These are phyloP conservation scores for Sporothrix dimorphospora DNA, from an alignment of 2,329 filamentous ascomycete species.

Conservation along the genomic window DNA sequence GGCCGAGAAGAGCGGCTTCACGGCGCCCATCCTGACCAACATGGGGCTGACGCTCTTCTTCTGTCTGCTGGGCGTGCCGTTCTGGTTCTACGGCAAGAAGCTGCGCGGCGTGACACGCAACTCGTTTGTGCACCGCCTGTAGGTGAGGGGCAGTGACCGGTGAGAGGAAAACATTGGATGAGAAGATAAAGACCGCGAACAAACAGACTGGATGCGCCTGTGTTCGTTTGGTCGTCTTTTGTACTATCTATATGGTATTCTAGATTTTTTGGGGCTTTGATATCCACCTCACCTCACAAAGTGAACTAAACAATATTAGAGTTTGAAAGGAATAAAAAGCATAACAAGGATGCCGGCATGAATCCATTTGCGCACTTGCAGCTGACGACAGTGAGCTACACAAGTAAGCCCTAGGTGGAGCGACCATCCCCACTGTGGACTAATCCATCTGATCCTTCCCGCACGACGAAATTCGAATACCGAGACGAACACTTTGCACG, in stretches of 20 bases:
- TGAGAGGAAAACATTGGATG: too few species aligned
- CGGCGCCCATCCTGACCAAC: slow-evolving; percentile 37
- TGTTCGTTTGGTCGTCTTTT: neutral
- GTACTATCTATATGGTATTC: neutral
- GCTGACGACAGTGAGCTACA: neutral
- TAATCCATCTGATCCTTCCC: too few species aligned
- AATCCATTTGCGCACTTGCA: neutral
- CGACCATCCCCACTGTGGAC: neutral
- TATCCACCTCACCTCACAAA: neutral
- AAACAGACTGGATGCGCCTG: neutral
- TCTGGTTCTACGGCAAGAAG: slow-evolving; percentile 40
- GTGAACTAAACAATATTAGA: neutral
- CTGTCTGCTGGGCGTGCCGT: slow-evolving; percentile 35
- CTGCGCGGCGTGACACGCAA: slow-evolving; percentile 43
- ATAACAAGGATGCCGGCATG: neutral
- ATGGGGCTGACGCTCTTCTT: slow-evolving; percentile 38
- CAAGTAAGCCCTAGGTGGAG: too few species aligned
- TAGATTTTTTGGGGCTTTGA: neutral
- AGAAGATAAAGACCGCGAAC: too few species aligned
- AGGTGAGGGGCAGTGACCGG: too few species aligned
- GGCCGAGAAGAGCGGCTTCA: slow-evolving; percentile 36
- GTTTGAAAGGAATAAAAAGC: neutral
- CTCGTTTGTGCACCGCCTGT: slow-evolving; percentile 25
- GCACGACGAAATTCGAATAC: neutral
- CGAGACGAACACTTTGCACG: too few species aligned